Evolutionary conservation across 768 basidiomycete genomes (phyloP).

Genomic region (Lactarius indigo): DNA sequence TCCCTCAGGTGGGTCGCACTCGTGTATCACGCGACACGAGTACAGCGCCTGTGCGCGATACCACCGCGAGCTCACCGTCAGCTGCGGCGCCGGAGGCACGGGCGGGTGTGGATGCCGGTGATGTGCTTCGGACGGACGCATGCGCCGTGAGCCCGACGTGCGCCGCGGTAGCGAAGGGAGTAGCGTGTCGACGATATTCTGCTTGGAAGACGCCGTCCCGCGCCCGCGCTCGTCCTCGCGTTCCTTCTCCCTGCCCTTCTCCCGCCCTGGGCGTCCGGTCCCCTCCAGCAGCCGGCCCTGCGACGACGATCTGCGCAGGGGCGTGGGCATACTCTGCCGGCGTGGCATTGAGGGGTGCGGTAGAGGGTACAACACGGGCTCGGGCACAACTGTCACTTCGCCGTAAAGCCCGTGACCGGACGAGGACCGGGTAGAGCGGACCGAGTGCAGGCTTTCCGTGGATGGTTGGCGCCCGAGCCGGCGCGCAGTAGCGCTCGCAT

Average conservation of each 20-base stretch:
- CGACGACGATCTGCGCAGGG: conserved; percentile 31
- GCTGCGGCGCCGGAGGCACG: conserved; percentile 20
- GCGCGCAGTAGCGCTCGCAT: conserved; percentile 16
- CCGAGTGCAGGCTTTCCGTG: conserved; percentile 39
- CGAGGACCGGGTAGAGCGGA: conserved; percentile 34
- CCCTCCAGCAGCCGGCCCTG: conserved; percentile 30
- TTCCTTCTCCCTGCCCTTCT: conserved; percentile 21
- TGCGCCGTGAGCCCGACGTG: conserved; percentile 13
- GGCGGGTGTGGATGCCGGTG: conserved; percentile 27
- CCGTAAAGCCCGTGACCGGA: conserved; percentile 31
- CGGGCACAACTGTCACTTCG: conserved; percentile 26
- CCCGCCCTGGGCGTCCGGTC: conserved; percentile 9
- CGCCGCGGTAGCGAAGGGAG: conserved; percentile 13
- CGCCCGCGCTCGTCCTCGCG: conserved; percentile 3
- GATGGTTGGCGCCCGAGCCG: conserved; percentile 34
- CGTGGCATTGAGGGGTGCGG: conserved; percentile 31
- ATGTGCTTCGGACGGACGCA: conserved; percentile 9
- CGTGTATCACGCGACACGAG: conserved; percentile 63
- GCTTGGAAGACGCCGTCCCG: neutral
- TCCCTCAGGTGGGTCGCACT: conserved; percentile 58
- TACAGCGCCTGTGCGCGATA: conserved; percentile 45
- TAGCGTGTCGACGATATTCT: conserved; percentile 2
- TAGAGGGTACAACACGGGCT: conserved; percentile 19
- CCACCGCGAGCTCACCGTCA: conserved; percentile 23
- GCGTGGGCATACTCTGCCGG: conserved; percentile 51